Base-by-base conservation (phyloP, 371 early-diverging fungal species). In the Gilbertella persicaria region DNA sequence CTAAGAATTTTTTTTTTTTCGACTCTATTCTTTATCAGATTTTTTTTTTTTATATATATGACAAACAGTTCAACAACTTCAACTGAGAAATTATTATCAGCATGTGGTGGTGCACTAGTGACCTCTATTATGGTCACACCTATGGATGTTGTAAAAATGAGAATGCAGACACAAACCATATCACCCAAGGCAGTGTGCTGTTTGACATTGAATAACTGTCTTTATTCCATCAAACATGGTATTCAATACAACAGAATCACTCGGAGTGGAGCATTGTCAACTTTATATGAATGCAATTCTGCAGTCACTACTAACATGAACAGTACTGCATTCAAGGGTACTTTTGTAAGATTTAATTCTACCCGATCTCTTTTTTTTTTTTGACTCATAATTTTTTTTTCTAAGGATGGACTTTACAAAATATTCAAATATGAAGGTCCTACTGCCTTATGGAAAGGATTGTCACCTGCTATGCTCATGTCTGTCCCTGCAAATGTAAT, bases 111-210 rank as follows among this genome's bases (percentile, higher is more conserved):
- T 0, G 91, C 91, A 5, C 53, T 88, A 4, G 45, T 89, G 26
- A 91, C 91, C 12, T 89, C 91, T 0, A 62, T 56, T 2, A 51
- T 43, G 38, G 91, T 91, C 26, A 96, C 96, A 5, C 96, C 96
- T 8, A 85, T 96, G 63, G 96, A 96, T 66, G 94, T 96, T 13
- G 86, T 96, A 35, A 96, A 96, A 65, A 92, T 92, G 35, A 78
- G 96, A 35, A 79, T 95, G 72, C 96, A 96, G 62, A 83, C 91
- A 4, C 90, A 86, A 60, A 43, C 30, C 35, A 3, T 41, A 20
- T 14, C 40, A 17, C 8, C 42, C 9, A 37, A 17, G 14, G 19
- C 50, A 39, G n/a, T 17, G 23, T 60, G 60, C 21, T 60, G 60
- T 21, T 49, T 44, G 17, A 40, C 58, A 24, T 54, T 53, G 16